Evolutionary conservation across 768 basidiomycete genomes (phyloP), one percentile per base, ranked within the genome.

Genomic region (Tubosaeta brunneosetosa): DNA sequence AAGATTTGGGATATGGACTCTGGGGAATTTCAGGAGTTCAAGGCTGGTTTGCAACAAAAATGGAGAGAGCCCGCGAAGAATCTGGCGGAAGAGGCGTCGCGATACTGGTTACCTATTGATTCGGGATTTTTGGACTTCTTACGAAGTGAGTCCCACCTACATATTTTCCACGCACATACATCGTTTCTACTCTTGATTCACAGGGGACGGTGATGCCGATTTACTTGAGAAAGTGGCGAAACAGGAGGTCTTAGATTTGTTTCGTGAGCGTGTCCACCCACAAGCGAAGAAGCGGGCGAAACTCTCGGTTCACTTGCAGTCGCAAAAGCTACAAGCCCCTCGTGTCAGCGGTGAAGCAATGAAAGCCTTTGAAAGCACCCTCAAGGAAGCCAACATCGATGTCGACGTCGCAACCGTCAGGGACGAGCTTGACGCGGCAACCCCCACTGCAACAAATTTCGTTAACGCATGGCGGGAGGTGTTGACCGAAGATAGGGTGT

Each of bases 41-140:
- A 86, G 69, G 72, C 67, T 38, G 82, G 89, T 19, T 68, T 98
- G 55, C 82, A 88, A 66, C 83, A 83, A 65, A 86, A 85, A 61
- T 90, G 89, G 84, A 72, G 82, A 52, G 94, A 98, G 65, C 86
- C 82, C 33, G 76, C 85, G 61, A 97, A 98, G 78, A 97, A 97
- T 66, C 69, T 98, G 45, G 73, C 74, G 8, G 89, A 95, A 63
- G 97, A 99, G 72, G 73, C 77, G 3, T 70, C 72, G n/a, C 74
- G 77, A 55, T 91, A 85, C 63, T 85, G 86, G 74, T 59, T 63
- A 16, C 82, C 89, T 46, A 83, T 98, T 55, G 81, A 82, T 56
- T 82, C 78, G 22, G 88, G 93, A 4, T 91, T 88, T 59, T 81
- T 84, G 57, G 94, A 97, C 71, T 99, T 98, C 75, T 70, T 81